Evolutionary conservation across 2,329 filamentous ascomycete species (phyloP).

Genomic region (Cordyceps farinosa): DNA sequence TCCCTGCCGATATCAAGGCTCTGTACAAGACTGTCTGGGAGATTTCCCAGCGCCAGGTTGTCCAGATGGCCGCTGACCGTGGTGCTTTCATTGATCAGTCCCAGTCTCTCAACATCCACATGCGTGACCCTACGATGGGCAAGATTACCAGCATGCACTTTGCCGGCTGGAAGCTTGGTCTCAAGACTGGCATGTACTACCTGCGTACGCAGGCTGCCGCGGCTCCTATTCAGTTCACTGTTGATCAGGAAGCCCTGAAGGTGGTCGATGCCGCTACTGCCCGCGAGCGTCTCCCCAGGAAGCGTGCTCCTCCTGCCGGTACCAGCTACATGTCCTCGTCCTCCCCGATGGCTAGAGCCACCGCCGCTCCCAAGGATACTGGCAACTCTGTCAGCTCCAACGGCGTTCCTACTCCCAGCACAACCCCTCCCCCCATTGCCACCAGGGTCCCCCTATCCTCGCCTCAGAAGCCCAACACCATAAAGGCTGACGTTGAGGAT

Average conservation of each 20-base stretch:
- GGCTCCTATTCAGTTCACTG: constrained; percentile 97
- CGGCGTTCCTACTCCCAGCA: constrained; percentile 65
- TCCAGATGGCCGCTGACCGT: constrained; percentile 97
- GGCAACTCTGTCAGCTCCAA: constrained; percentile 43
- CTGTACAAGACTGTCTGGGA: constrained; percentile 99
- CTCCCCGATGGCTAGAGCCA: constrained; percentile 64
- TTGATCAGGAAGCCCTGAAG: constrained; percentile 93
- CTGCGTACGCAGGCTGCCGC: constrained; percentile 95
- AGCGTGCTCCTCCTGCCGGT: constrained; percentile 59
- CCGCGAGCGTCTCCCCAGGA: constrained; percentile 62
- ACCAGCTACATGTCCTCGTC: constrained; percentile 54
- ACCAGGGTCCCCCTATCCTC: constrained; percentile 47
- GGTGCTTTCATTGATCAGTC: constrained; percentile 99
- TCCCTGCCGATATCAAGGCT: constrained; percentile 90
- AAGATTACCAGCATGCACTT: constrained; percentile 99
- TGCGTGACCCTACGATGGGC: constrained; percentile 99
- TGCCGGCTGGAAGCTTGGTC: constrained; percentile 95
- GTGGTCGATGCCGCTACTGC: constrained; percentile 77
- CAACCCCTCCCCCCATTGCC: constrained; percentile 57
- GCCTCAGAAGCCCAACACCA: constrained; percentile 60
- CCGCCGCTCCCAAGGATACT: constrained; percentile 45
- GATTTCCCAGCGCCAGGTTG: constrained; percentile 90
- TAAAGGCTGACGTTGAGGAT: constrained; percentile 74
- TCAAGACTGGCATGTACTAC: constrained; percentile 99
- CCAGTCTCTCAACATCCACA: constrained; percentile 98